phyloP scores from a whole-genome alignment of 257 asterid genomes.

The Solanum phureja region DNA sequence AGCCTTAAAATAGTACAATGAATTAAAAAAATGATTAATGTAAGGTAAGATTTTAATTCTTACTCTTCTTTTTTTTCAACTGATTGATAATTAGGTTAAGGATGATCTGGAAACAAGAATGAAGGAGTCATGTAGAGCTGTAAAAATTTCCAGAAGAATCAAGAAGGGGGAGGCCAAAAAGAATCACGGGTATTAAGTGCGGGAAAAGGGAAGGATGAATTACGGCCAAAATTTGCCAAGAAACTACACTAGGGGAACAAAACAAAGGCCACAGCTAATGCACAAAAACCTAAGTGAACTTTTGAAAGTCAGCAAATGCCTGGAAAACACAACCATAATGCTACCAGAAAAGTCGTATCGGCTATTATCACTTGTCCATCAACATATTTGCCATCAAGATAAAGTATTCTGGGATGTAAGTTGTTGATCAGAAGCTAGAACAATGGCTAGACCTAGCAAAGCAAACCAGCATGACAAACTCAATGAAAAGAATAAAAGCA shows the following conservation, averaged over 20 bases:
- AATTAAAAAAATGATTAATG: background rate
- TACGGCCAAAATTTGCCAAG: background rate
- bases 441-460: background rate
- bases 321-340: background rate
- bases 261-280: background rate
- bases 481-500: background rate
- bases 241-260: background rate
- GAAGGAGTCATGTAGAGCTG: background rate
- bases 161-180: background rate
- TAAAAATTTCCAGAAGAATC: background rate
- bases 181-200: background rate
- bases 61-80: background rate
- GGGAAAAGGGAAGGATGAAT: background rate
- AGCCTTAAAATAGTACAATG: background rate
- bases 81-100: background rate
- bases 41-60: background rate
- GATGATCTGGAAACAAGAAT: background rate
- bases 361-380: background rate
- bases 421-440: background rate
- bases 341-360: background rate
- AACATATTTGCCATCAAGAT: background rate
- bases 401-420: background rate
- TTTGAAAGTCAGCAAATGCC: background rate
- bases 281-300: background rate
- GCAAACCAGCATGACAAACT: background rate